phyloP scores from a whole-genome alignment of 768 basidiomycete species.

The Lyophyllum atratum region DNA sequence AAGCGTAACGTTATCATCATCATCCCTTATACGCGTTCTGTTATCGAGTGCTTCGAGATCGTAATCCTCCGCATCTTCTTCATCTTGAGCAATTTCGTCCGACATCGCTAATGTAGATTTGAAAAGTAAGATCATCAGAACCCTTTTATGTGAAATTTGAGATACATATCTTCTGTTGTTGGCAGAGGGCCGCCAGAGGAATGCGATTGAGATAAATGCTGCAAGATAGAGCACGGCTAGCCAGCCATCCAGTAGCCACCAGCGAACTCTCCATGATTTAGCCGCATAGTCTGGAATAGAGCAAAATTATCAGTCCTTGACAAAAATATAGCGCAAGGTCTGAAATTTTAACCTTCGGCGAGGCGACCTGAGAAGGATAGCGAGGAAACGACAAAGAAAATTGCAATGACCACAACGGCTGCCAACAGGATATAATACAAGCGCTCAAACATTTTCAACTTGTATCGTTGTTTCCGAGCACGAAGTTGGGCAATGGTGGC shows the following conservation, averaged over 20 bases:
- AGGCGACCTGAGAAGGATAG: conserved; percentile 89
- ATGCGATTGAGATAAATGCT: conserved; percentile 80
- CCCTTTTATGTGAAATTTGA: conserved; percentile 9
- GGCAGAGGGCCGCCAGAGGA: conserved; percentile 91
- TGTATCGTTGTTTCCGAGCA: conserved; percentile 84
- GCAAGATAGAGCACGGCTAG: conserved; percentile 85
- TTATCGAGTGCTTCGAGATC: conserved; percentile 76
- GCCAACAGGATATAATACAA: conserved; percentile 84
- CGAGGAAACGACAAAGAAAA: conserved; percentile 93
- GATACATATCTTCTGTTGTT: conserved; percentile 81
- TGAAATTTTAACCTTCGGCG: conserved; percentile 71
- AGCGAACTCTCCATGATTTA: conserved; percentile 85
- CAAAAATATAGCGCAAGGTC: conserved; percentile 6
- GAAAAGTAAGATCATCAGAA: conserved; percentile 22
- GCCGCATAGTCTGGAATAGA: conserved; percentile 77
- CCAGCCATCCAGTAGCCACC: conserved; percentile 98
- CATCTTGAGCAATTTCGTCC: conserved; percentile 94
- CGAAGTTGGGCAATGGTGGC: conserved; percentile 88
- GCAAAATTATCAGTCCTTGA: background rate
- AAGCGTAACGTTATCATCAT: conserved; percentile 73
- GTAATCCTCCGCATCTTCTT: conserved; percentile 92
- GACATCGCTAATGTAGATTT: conserved; percentile 84
- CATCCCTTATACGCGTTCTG: conserved; percentile 52
- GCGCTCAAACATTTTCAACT: conserved; percentile 84
- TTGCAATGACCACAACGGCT: conserved; percentile 77